Conservation (phyloP, 2,329 filamentous ascomycete species). For the Cordyceps cicadae region DNA sequence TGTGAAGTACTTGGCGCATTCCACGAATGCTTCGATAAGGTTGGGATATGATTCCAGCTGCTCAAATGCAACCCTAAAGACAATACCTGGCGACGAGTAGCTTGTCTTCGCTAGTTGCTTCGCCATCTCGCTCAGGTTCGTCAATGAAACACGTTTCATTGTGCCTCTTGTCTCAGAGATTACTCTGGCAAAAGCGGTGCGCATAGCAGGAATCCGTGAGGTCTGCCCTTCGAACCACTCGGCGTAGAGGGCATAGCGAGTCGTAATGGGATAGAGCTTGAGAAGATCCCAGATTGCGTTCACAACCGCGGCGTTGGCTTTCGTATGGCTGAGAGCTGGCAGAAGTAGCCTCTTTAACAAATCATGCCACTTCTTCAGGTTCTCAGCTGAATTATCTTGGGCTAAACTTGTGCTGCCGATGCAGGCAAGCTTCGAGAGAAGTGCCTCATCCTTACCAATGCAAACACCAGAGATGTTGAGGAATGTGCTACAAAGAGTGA, state of each 20-base stretch:
- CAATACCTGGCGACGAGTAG: constrained; percentile 79
- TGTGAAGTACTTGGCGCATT: constrained; percentile 91
- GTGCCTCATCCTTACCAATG: constrained; percentile 72
- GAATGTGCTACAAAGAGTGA: constrained; percentile 75
- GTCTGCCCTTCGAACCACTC: constrained; percentile 83
- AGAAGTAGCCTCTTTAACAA: constrained; percentile 78
- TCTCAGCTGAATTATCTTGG: constrained; percentile 61
- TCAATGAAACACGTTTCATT: constrained; percentile 82
- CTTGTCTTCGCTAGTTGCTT: constrained; percentile 87
- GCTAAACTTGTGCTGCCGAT: constrained; percentile 72
- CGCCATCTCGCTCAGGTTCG: constrained; percentile 79
- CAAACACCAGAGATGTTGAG: constrained; percentile 80
- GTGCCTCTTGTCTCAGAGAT: constrained; percentile 73
- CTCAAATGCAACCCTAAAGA: constrained; percentile 79
- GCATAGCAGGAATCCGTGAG: constrained; percentile 69
- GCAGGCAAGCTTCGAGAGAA: constrained; percentile 74
- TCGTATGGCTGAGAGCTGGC: constrained; percentile 78
- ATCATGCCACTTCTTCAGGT: constrained; percentile 73
- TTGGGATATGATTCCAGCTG: constrained; percentile 94
- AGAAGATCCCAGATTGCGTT: constrained; percentile 83
- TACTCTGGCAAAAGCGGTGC: constrained; percentile 67
- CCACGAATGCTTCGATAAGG: constrained; percentile 87
- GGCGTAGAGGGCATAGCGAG: constrained; percentile 80
- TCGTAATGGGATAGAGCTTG: constrained; percentile 65
- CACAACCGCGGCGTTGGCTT: constrained; percentile 72